Evolutionary conservation across 139 green algal genomes (phyloP), one percentile per base, ranked within the genome.

Genomic region (Deuterostichococcus epilithicus): DNA sequence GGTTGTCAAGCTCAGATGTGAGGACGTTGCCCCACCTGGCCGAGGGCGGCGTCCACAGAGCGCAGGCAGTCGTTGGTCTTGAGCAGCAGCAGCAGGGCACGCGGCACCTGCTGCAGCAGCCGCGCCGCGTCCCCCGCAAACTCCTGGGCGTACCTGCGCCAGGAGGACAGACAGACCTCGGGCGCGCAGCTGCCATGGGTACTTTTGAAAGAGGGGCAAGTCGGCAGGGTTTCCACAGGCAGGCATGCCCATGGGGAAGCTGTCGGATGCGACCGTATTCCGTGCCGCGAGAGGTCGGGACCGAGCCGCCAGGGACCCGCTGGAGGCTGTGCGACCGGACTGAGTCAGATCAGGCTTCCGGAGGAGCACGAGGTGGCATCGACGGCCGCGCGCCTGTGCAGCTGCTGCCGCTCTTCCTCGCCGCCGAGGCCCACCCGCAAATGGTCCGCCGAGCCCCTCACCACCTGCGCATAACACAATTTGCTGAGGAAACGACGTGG

Each of bases 21-120:
- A 52, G 42, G 13, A 13, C 42, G 13, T 52, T 15, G 52, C n/a
- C 42, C 6, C 28, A 76, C 78, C 68, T 80, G 69, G 20, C 86
- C 91, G 25, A 96, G 83, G 0, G 80, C 84, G 0, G 39, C 35
- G 78, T 98, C 91, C 0, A 97, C 83, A 20, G 83, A 78, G 30
- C 94, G 78, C 47, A 98, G 86, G 86, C 93, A 98, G 85, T 98
- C 94, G 70, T 97, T 97, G 33, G 94, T 98, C 81, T 98, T 98
- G 37, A 98, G 89, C 52, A 98, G 86, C 73, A 98, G 92, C 80
- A 98, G 89, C 81, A 98, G 78, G 36, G 80, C 85, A 6, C 90
- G 87, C 2, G 94, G 94, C 68, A 98, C 86, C 45, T 79, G 80
- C n/a, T 79, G 35, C 73, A 98, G 90, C 84, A 98, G 88, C 13